These are phyloP conservation scores for Casuarina equisetifolia DNA, from an alignment of 306 rosid genomes.

Conservation along the genomic window DNA sequence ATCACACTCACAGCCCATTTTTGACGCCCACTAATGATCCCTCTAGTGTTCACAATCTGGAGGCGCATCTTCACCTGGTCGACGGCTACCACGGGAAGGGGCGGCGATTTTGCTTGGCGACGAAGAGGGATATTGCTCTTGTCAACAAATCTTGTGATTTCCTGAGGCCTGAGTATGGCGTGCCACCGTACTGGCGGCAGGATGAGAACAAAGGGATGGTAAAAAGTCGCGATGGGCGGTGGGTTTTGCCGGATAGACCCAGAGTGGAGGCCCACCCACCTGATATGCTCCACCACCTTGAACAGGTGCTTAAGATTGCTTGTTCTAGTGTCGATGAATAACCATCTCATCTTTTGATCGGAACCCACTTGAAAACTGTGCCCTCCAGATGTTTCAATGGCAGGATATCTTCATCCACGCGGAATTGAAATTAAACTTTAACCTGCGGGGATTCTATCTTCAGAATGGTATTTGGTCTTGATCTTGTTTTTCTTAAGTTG, in stretches of 20 bases:
- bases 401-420: too few species aligned
- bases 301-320: conserved; percentile 32
- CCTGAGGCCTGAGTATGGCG: conserved; percentile 36
- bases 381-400: too few species aligned
- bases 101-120: conserved; percentile 31
- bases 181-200: conserved; percentile 65
- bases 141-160: conserved; percentile 63
- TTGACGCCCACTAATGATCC: conserved; percentile 45
- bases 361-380: too few species aligned
- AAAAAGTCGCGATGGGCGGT: conserved; percentile 49
- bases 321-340: neutral
- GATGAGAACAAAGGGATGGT: conserved; percentile 83
- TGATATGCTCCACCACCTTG: conserved; percentile 43
- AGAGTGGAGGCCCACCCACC: conserved; percentile 61
- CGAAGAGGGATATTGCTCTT: conserved; percentile 53
- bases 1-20: conserved; percentile 54
- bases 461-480: too few species aligned
- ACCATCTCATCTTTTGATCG: neutral
- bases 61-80: conserved; percentile 54
- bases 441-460: too few species aligned
- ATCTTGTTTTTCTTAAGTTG: too few species aligned
- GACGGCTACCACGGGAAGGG: conserved; percentile 62
- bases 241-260: conserved; percentile 63
- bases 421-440: too few species aligned
- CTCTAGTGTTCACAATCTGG: conserved; percentile 62